Evolutionary conservation across 805 yeast genomes (phyloP).

Genomic region (Cyberlindnera galapagoensis): DNA sequence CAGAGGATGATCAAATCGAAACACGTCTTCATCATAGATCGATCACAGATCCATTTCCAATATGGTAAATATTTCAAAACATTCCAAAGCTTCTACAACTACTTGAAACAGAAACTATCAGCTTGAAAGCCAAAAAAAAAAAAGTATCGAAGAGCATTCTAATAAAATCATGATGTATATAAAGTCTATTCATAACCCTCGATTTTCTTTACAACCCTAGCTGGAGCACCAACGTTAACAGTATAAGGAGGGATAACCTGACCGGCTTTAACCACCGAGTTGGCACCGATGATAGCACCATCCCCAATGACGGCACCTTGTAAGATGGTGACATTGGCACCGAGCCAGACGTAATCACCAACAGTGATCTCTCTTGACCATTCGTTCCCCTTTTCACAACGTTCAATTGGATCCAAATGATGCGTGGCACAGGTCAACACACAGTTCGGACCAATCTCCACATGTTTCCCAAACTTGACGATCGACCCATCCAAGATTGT

Average conservation of each 20-base stretch:
- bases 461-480: constrained; percentile 54
- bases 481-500: constrained; percentile 52
- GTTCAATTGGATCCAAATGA: constrained; percentile 42
- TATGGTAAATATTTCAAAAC: constrained; percentile 11
- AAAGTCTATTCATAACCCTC: constrained; percentile 11
- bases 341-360: constrained; percentile 67
- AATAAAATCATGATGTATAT: not conserved
- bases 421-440: constrained; percentile 59
- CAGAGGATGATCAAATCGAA: constrained; percentile 2
- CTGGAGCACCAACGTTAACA: constrained; percentile 63
- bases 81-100: constrained; percentile 21
- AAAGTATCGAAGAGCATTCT: constrained; percentile 6
- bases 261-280: constrained; percentile 46
- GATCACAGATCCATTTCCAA: constrained; percentile 12
- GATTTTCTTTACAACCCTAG: constrained; percentile 34
- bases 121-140: too few relatives aligned
- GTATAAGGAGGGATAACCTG: constrained; percentile 47
- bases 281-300: constrained; percentile 59
- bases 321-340: constrained; percentile 44
- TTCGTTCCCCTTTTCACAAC: constrained; percentile 35
- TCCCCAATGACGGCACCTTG: constrained; percentile 67
- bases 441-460: constrained; percentile 58
- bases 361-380: constrained; percentile 50
- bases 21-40: constrained; percentile 9
- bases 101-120: constrained; percentile 4